These are phyloP conservation scores for Solanum appendiculatum DNA, from an alignment of 257 asterid species.

Conservation along the genomic window DNA sequence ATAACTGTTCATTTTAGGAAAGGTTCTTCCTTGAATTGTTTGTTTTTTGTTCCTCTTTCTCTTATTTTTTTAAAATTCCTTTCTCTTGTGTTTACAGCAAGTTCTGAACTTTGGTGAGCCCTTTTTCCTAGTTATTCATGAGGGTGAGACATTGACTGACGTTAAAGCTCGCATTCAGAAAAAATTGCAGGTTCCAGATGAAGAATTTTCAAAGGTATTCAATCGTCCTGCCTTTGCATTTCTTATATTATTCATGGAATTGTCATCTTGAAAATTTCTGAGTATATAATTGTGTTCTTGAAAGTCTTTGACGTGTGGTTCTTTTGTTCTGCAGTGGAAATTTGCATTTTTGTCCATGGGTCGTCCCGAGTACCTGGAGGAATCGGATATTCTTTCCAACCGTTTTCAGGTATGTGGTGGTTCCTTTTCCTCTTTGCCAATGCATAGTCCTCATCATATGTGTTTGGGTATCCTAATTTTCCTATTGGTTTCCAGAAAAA, in stretches of 20 bases:
- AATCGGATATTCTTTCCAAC: slow-evolving; percentile 40
- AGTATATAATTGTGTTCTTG: not conserved
- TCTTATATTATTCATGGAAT: not conserved
- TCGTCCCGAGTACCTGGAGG: slow-evolving; percentile 60
- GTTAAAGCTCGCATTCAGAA: slow-evolving; percentile 55
- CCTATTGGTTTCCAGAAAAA: slow-evolving; percentile 31
- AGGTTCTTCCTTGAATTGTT: not conserved
- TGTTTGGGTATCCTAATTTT: slow-evolving; percentile 3
- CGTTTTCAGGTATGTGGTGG: slow-evolving; percentile 43
- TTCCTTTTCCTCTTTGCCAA: not conserved
- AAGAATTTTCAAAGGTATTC: slow-evolving; percentile 58
- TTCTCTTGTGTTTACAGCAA: slow-evolving; percentile 18
- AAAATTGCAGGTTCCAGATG: slow-evolving; percentile 54
- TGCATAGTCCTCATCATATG: not conserved
- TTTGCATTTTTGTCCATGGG: slow-evolving; percentile 60
- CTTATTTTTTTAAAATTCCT: not conserved
- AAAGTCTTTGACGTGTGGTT: not conserved
- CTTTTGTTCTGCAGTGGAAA: slow-evolving; percentile 42
- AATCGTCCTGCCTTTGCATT: not conserved
- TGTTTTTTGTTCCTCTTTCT: not conserved
- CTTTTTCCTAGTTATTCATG: slow-evolving; percentile 60
- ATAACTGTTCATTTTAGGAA: not conserved
- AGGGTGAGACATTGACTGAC: slow-evolving; percentile 49
- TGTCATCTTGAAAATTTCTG: not conserved
- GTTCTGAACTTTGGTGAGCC: slow-evolving; percentile 63